These are phyloP conservation scores for Paramecium sonneborni DNA, from an alignment of 73 alveolate genomes.

Conservation along the genomic window DNA sequence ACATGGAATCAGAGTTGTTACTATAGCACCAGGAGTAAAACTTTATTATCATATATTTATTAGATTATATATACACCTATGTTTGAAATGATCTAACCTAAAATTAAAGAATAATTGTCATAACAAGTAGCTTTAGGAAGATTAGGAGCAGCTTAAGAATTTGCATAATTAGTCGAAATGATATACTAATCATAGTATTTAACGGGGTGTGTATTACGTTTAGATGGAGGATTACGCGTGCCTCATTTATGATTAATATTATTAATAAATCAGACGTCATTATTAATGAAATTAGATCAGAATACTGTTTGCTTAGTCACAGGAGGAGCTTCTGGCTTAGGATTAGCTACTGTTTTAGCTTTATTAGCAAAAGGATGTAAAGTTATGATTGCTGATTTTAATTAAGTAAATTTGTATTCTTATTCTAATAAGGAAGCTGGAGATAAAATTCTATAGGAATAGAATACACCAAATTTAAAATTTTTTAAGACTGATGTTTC, in stretches of 20 bases:
- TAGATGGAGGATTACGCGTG: constrained; percentile 77
- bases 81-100: constrained; percentile 71
- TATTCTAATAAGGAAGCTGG: constrained; percentile 21
- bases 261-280: neutral
- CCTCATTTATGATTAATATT: constrained; percentile 45
- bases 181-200: constrained; percentile 68
- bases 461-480: constrained; percentile 66
- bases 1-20: constrained; percentile 82
- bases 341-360: constrained; percentile 75
- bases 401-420: constrained; percentile 70
- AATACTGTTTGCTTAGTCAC: constrained; percentile 69
- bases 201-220: constrained; percentile 78
- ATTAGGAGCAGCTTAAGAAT: constrained; percentile 83
- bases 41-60: neutral
- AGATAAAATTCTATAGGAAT: neutral
- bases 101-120: constrained; percentile 57
- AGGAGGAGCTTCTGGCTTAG: constrained; percentile 91
- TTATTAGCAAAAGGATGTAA: constrained; percentile 75
- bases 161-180: constrained; percentile 73
- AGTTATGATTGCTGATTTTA: constrained; percentile 81
- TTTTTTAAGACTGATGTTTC: constrained; percentile 81
- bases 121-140: constrained; percentile 79
- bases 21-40: constrained; percentile 86
- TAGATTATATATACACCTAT: constrained; percentile 79
- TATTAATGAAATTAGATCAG: constrained; percentile 42